Evolutionary conservation across 2,329 filamentous ascomycete species (phyloP).

Genomic region (Venturia pyrina): DNA sequence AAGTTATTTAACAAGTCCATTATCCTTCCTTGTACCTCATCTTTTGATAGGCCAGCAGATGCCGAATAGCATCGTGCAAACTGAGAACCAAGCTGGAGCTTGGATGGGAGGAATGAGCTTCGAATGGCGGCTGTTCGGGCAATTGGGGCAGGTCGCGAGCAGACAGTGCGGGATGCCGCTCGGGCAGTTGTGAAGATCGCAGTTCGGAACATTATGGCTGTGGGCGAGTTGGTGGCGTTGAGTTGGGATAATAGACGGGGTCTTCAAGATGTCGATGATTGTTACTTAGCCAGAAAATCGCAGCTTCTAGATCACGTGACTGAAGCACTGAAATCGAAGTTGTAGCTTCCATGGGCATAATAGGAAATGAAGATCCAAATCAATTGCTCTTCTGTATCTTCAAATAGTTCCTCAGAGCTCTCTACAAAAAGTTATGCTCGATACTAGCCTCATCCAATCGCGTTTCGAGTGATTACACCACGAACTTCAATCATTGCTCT

Average conservation of each 20-base stretch:
- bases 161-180: constrained; percentile 32
- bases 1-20: constrained; percentile 89
- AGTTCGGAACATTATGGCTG: constrained; percentile 74
- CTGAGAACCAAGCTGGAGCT: constrained; percentile 48
- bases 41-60: constrained; percentile 63
- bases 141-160: constrained; percentile 36
- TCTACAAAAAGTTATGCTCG: not conserved
- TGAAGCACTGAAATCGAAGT: not conserved
- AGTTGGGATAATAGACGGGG: not conserved
- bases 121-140: constrained; percentile 50
- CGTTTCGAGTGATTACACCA: not conserved
- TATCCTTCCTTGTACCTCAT: constrained; percentile 86
- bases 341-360: not conserved
- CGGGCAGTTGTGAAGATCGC: constrained; percentile 70
- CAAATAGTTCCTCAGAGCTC: not conserved
- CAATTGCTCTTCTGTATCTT: not conserved
- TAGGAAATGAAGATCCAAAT: not conserved
- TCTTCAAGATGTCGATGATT: not conserved
- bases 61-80: constrained; percentile 80
- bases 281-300: not conserved
- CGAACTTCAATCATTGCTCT: constrained; percentile 21
- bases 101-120: constrained; percentile 50
- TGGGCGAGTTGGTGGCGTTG: constrained; percentile 17
- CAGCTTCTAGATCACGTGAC: not conserved
- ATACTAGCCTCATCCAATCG: not conserved